Evolutionary conservation across 257 asterid species (phyloP).

Genomic region (Nicotiana noctiflora): DNA sequence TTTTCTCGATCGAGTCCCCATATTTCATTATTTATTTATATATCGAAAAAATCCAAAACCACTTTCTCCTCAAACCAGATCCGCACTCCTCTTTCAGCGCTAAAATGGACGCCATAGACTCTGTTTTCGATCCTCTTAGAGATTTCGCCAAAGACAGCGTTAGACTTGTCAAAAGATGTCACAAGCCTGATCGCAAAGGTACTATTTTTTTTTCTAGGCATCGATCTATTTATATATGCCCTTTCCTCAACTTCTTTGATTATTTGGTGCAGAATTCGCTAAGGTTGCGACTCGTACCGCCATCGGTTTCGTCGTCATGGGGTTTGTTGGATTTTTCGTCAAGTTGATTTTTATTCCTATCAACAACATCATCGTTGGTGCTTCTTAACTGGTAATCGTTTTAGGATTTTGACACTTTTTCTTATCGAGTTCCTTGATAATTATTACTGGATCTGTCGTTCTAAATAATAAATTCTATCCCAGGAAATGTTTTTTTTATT

Average conservation of each 20-base stretch:
- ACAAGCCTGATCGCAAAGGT: conserved; percentile 33
- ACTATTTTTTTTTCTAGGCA: background rate
- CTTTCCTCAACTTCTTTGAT: background rate
- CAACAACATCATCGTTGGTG: conserved; percentile 29
- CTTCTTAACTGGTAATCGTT: conserved; percentile 9
- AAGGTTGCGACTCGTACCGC: conserved; percentile 30
- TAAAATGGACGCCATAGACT: conserved; percentile 23
- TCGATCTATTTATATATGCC: background rate
- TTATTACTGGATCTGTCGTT: background rate
- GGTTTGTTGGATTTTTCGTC: conserved; percentile 28
- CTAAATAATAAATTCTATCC: too few relatives aligned
- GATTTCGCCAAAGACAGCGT: conserved; percentile 26
- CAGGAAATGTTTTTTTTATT: too few relatives aligned
- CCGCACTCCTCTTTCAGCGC: too few relatives aligned
- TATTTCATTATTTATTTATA: too few relatives aligned
- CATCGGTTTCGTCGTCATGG: conserved; percentile 30
- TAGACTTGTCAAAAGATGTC: conserved; percentile 26
- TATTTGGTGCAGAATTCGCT: conserved; percentile 17
- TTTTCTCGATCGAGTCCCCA: too few relatives aligned
- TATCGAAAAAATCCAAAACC: too few relatives aligned
- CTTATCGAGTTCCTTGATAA: background rate
- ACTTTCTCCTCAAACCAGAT: too few relatives aligned
- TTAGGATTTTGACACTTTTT: background rate
- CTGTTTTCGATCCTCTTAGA: conserved; percentile 27
- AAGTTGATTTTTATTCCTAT: conserved; percentile 30